Evolutionary conservation across 345 rosid species (phyloP).

Genomic region (Salix arbutifolia): DNA sequence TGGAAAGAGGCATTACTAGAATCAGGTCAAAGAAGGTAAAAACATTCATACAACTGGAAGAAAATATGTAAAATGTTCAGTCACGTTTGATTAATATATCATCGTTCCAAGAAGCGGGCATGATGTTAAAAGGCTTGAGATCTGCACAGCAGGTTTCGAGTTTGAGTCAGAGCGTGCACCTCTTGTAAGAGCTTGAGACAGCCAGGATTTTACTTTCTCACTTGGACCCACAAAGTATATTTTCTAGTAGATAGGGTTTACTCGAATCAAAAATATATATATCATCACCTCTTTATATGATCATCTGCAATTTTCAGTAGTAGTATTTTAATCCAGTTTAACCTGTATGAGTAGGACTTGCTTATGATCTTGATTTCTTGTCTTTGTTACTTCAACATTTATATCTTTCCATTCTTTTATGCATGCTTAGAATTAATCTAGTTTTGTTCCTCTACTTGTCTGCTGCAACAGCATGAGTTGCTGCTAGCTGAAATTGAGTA

Average conservation of each 20-base stretch:
- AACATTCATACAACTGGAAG: not conserved
- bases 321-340: no score
- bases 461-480: conserved; percentile 73
- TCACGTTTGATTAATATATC: not conserved
- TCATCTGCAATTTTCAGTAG: no score
- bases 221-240: no score
- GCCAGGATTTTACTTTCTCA: no score
- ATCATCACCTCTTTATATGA: not conserved
- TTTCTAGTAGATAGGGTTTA: no score
- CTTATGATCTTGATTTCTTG: not conserved
- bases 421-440: not conserved
- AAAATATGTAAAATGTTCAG: not conserved
- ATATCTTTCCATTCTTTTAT: not conserved
- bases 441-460: not conserved
- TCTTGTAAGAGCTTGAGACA: no score
- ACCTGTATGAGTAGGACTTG: no score
- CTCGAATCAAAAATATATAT: no score
- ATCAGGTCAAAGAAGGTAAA: conserved; percentile 94
- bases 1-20: conserved; percentile 86
- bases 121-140: no score
- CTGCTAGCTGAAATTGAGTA: conserved; percentile 90
- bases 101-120: no score
- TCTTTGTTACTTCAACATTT: not conserved
- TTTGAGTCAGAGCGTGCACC: no score
- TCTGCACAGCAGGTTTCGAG: no score